Base-by-base conservation (phyloP, 331 rosid species). In the Malus hybrid region DNA sequence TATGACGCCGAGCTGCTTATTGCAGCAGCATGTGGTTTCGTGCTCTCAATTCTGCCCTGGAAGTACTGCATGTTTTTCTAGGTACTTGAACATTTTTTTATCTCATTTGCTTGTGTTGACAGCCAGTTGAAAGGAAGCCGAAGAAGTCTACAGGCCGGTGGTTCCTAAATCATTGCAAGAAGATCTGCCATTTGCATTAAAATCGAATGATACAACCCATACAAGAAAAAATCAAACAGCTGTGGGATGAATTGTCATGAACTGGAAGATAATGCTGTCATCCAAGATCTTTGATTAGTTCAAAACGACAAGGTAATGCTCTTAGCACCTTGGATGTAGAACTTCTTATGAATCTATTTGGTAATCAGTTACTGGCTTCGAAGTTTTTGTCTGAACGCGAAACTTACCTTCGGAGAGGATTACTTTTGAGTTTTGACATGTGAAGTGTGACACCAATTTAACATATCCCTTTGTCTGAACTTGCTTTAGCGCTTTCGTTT, bases 101-200 rank as follows among this genome's bases (percentile, higher is more conserved):
- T 73, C 16, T 75, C 42, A 62, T 78, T 57, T 73, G 63, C 36
- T 68, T 19, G 30, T 26, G 50, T 70, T 46, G 30, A 70, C 88
- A 91, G 95, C 91, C 91, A 78, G 80, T 89, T 79, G 98, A 90
- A 86, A 90, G 98, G 81, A 89, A 82, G 71, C 83, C 69, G 48
- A 88, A 74, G 68, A 88, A 88, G 85, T 91, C 88, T 91, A 91
- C 76, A 89, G 91, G 1, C n/a, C 91, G 90, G 96, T 93, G 77
- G 71, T 91, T 79, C 94, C 98, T 26, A 89, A 87, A 62, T 42
- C 46, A 42, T 42, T 42, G 46, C 46, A 42, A 42, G 46, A 42
- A 42, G 46, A 0, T 42, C 46, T 42, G 13, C 48, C 48, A 42
- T 42, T 42, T 10, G 48, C 1, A 42, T 42, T 14, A 10, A 42